A percentile compares a stretch with the other conserved stretches of the same genome.
These are phyloP conservation scores for apple (Malus domestica) DNA, from an alignment of 306 rosid species.

Conservation along the genomic window DNA sequence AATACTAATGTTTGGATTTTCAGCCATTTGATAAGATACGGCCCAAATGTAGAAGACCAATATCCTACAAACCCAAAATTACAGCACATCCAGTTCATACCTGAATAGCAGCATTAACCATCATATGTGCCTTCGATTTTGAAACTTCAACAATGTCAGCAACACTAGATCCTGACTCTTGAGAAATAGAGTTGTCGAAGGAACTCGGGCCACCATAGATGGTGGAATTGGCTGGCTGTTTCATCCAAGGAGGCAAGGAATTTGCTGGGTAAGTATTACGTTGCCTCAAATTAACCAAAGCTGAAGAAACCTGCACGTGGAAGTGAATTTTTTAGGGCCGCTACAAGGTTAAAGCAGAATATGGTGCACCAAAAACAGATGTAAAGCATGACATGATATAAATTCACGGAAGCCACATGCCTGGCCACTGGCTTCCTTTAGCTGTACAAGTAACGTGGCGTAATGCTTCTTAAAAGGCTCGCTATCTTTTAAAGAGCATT, in stretches of 20 bases:
- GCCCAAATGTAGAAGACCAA: background rate
- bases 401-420: constrained; percentile 88
- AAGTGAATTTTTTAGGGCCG: constrained; percentile 18
- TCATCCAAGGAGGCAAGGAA: constrained; percentile 45
- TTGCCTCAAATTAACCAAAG: constrained; percentile 66
- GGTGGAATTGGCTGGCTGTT: constrained; percentile 33
- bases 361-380: background rate
- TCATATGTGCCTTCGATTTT: constrained; percentile 53
- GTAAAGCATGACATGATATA: constrained; percentile 7
- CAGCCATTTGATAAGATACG: background rate
- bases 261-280: constrained; percentile 58
- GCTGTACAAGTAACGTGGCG: constrained; percentile 90
- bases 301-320: constrained; percentile 64
- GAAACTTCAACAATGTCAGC: constrained; percentile 66
- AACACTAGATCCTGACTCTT: constrained; percentile 50
- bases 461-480: constrained; percentile 68
- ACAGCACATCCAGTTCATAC: constrained; percentile 23
- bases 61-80: background rate
- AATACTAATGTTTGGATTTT: background rate
- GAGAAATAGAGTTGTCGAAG: constrained; percentile 39
- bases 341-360: constrained; percentile 15
- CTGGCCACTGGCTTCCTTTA: constrained; percentile 96
- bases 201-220: constrained; percentile 32
- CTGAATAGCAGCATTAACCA: constrained; percentile 87
- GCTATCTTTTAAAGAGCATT: constrained; percentile 43